These are phyloP conservation scores for Barnettozyma pratensis DNA, from an alignment of 805 yeast genomes.

Conservation along the genomic window DNA sequence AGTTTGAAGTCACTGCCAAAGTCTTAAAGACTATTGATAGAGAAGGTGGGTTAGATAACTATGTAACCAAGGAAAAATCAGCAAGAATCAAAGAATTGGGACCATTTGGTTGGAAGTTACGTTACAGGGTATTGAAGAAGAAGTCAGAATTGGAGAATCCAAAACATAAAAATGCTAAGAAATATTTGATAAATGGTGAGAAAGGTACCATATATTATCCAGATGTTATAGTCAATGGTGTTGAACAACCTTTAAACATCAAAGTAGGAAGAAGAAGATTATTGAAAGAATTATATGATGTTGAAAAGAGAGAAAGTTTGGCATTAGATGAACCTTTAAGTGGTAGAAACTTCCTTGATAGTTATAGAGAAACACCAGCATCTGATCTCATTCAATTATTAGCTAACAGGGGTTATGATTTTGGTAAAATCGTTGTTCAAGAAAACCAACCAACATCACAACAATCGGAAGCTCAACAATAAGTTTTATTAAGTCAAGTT, in stretches of 20 bases:
- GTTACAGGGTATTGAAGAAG: constrained; percentile 61
- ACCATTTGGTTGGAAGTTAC: constrained; percentile 84
- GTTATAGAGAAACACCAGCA: constrained; percentile 37
- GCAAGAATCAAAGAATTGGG: constrained; percentile 93
- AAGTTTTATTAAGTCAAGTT: neutral
- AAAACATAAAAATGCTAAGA: constrained; percentile 32
- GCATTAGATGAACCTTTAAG: constrained; percentile 40
- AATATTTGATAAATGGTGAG: constrained; percentile 29
- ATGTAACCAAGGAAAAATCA: constrained; percentile 78
- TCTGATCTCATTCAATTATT: constrained; percentile 47
- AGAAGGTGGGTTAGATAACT: constrained; percentile 94
- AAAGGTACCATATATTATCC: constrained; percentile 43
- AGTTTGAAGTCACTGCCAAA: constrained; percentile 64
- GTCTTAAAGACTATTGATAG: constrained; percentile 83
- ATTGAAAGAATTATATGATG: constrained; percentile 47
- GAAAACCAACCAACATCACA: neutral
- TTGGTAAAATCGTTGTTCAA: constrained; percentile 24
- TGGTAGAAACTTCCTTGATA: constrained; percentile 41
- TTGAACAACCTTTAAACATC: constrained; percentile 39
- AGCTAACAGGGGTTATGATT: constrained; percentile 33
- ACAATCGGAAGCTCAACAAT: neutral
- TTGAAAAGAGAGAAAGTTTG: constrained; percentile 37
- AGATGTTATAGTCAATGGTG: constrained; percentile 33
- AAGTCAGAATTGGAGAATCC: constrained; percentile 36
- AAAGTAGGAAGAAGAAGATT: constrained; percentile 63